Conservation (phyloP, 2,329 filamentous ascomycete genomes). For the Thielaviopsis populi region DNA sequence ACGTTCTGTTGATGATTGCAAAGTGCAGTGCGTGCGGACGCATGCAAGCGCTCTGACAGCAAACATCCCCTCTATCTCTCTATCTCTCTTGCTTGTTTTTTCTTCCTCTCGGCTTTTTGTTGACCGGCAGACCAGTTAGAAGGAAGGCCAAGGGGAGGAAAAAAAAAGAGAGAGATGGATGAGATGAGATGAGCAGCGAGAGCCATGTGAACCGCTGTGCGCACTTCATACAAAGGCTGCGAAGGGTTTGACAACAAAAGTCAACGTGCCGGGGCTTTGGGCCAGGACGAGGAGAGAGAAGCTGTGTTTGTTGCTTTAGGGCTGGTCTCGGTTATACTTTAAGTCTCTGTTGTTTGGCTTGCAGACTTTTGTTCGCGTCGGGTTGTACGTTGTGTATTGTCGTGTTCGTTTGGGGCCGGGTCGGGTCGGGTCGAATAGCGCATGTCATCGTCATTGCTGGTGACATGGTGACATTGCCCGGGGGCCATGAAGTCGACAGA, state of each 20-base stretch:
- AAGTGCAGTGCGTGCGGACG: background rate
- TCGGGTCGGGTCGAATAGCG: background rate
- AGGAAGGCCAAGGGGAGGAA: too few species aligned
- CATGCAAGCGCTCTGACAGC: background rate
- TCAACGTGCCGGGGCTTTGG: too few species aligned
- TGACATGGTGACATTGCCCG: background rate
- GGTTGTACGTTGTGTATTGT: background rate
- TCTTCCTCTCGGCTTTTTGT: too few species aligned
- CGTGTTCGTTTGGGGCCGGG: background rate
- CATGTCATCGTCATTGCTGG: background rate
- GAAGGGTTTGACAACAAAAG: too few species aligned
- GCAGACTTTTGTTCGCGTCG: background rate
- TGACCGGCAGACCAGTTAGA: too few species aligned
- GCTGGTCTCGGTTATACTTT: background rate
- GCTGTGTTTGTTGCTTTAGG: background rate
- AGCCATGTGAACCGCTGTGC: too few species aligned
- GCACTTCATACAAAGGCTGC: too few species aligned
- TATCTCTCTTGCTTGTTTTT: background rate
- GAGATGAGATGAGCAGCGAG: too few species aligned
- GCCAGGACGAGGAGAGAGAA: background rate
- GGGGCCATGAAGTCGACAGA: background rate
- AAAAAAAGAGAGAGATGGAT: too few species aligned
- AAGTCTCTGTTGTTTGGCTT: background rate
- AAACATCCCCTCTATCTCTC: background rate
- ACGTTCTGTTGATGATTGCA: background rate